Base-by-base conservation (phyloP, 2,329 filamentous ascomycete species). In the Aspergillus sp. region DNA sequence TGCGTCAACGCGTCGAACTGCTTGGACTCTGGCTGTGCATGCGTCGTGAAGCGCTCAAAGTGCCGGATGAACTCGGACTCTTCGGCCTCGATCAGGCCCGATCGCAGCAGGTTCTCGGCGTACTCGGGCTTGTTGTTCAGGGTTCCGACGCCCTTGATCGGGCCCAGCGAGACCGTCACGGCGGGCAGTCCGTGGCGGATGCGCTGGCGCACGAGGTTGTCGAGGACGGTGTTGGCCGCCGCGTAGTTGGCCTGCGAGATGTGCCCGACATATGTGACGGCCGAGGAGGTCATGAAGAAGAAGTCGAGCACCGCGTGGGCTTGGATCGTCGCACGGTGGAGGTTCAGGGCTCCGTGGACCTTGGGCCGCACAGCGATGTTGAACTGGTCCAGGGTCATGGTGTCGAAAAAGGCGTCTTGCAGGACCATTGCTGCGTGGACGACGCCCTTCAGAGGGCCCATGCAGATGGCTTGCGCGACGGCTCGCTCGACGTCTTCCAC, bases 341-440 rank as follows among this genome's bases (percentile, higher is more conserved):
- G 74, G 52, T 84, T 82, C 66, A 69, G 72, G 0, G 81, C 79
- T 4, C 83, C 84, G 0, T 73, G 45, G 0, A 79, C 78, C 68
- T 87, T 87, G 49, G 83, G 81, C 0, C 59, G 66, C 21, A 80
- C 71, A 2, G 77, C 78, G 6, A 69, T 61, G 4, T 62, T 58
- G 79, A 82, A 85, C 55, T 78, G 72, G 0, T 71, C 68, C 56
- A 74, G 76, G 0, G 72, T 73, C 81, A 85, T 84, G 60, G 77
- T 77, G 17, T 78, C 72, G 57, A 83, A 84, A 0, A 80, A 66
- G 1, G 72, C 70, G 58, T 85, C 83, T 56, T 77, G 57, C 11
- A 63, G 57, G n/a, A 56, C 62, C 58, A 63, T 60, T 4, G 63
- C 62, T 5, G 56, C 62, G 15, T 66, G 60, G 8, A 66, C 43